Percentiles rank a stretch among this genome's conserved stretches.
Conservation (phyloP, 257 asterid genomes). For the Mentha longifolia region DNA sequence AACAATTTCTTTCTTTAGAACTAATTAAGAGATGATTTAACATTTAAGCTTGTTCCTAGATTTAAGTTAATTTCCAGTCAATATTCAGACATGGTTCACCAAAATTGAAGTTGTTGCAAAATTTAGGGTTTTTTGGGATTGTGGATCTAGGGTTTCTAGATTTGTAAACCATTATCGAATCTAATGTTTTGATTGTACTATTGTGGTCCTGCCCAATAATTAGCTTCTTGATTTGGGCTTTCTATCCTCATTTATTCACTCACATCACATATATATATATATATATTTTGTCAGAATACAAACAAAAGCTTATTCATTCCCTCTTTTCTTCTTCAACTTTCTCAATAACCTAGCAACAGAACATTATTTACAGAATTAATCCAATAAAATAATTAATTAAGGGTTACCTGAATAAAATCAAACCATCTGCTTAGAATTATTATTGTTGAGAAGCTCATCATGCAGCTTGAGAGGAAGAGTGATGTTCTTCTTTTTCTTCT, state of each 20-base stretch:
- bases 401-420: too few species aligned
- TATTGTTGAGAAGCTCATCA: conserved; percentile 22
- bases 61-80: not conserved
- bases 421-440: too few species aligned
- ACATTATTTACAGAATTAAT: not conserved
- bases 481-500: conserved; percentile 27
- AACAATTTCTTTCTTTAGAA: not conserved
- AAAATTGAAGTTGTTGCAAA: conserved; percentile 12
- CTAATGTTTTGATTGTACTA: not conserved
- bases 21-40: not conserved
- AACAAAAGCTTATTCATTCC: not conserved
- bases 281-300: not conserved
- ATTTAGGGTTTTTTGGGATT: conserved; percentile 47
- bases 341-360: not conserved
- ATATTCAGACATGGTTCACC: conserved; percentile 21
- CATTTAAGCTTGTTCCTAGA: not conserved
- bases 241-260: not conserved
- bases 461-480: conserved; percentile 26
- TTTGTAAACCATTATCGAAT: conserved; percentile 6
- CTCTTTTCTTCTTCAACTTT: not conserved
- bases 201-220: not conserved
- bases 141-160: conserved; percentile 48
- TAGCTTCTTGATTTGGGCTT: not conserved
- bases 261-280: not conserved
- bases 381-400: too few species aligned